phyloP scores from a whole-genome alignment of 257 asterid genomes.

The Solanum sparsipilum region DNA sequence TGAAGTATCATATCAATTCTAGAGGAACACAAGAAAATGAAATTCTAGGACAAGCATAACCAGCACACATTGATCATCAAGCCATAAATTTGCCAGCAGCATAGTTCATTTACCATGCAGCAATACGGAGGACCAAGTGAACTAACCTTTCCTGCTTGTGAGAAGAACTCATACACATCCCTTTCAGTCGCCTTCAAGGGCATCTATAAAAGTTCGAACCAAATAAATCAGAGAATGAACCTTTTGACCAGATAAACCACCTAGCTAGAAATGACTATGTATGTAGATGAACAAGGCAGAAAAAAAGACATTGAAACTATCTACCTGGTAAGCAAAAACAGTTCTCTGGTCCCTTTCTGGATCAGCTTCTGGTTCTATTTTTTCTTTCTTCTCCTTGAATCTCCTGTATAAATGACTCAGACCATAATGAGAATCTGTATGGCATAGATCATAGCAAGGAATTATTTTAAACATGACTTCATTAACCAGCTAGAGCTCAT shows the following conservation, averaged over 20 bases:
- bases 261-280: neutral
- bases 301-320: neutral
- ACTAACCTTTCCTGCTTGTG: slow-evolving; percentile 96
- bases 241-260: neutral
- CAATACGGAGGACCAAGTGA: neutral
- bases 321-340: slow-evolving; percentile 94
- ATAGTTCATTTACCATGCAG: neutral
- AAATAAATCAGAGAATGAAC: neutral
- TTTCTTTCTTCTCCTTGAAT: slow-evolving; percentile 88
- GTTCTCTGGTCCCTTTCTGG: slow-evolving; percentile 99
- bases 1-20: neutral
- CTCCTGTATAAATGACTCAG: slow-evolving; percentile 78
- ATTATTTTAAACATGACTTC: slow-evolving; percentile 17
- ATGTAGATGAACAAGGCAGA: neutral
- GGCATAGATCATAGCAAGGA: neutral
- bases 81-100: neutral
- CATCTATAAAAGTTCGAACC: slow-evolving; percentile 43
- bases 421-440: slow-evolving; percentile 36
- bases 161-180: slow-evolving; percentile 93
- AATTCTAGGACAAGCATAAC: neutral
- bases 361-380: slow-evolving; percentile 93
- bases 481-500: slow-evolving; percentile 7
- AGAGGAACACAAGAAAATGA: neutral
- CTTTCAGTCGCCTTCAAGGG: slow-evolving; percentile 97
- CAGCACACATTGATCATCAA: neutral